Evolutionary conservation across 163 green algal genomes (phyloP).

Genomic region (Chlorella variabilis): DNA sequence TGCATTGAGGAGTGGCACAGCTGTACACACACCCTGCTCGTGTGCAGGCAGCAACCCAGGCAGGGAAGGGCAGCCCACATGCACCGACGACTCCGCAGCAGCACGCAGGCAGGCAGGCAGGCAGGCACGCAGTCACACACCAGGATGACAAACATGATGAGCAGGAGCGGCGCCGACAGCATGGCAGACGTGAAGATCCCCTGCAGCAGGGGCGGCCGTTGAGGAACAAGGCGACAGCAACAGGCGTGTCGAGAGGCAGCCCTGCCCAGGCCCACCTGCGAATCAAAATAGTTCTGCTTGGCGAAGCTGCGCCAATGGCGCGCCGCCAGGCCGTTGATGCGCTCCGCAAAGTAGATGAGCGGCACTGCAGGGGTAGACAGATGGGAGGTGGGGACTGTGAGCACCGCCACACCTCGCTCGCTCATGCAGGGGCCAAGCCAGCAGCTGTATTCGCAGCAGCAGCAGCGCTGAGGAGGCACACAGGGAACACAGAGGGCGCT

Average conservation of each 20-base stretch:
- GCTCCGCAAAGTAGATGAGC: slow-evolving; percentile 71
- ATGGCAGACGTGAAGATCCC: slow-evolving; percentile 77
- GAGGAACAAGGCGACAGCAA: no score
- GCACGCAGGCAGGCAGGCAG: background rate
- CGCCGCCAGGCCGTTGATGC: slow-evolving; percentile 67
- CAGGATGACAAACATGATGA: slow-evolving; percentile 78
- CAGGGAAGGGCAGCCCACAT: no score
- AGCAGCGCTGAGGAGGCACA: no score
- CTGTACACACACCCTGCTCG: no score
- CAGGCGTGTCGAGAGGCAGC: no score
- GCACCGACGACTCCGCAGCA: no score
- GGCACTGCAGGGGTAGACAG: slow-evolving; percentile 43
- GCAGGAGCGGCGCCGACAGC: slow-evolving; percentile 75
- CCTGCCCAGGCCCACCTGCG: background rate
- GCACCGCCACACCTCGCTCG: no score
- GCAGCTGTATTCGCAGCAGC: no score
- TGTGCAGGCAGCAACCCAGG: background rate
- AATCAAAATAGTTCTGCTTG: slow-evolving; percentile 85
- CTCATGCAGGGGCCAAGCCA: no score
- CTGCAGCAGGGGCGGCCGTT: background rate
- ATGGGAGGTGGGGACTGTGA: no score
- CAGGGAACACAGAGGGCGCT: no score
- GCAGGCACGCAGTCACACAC: slow-evolving; percentile 42
- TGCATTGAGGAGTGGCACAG: no score
- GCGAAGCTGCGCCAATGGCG: slow-evolving; percentile 77